A percentile compares a stretch with the other conserved stretches of the same genome.
phyloP scores from a whole-genome alignment of 2,329 filamentous ascomycete species.

The Ilyonectria sp. region DNA sequence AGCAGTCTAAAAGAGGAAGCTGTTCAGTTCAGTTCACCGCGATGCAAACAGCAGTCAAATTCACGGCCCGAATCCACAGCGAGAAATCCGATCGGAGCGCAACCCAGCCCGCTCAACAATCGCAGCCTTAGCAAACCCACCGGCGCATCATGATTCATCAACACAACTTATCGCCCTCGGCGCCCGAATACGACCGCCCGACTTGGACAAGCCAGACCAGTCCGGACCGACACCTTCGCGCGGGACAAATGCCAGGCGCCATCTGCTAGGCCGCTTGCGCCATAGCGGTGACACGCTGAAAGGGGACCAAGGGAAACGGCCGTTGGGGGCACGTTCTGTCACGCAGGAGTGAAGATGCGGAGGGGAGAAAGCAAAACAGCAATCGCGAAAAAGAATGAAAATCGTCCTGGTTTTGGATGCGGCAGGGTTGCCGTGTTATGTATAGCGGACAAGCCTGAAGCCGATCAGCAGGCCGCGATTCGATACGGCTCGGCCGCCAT shows the following conservation, averaged over 20 bases:
- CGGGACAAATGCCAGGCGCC: constrained; percentile 7
- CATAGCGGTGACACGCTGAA: constrained; percentile 9
- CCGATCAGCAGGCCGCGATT: not conserved
- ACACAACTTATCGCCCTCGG: constrained; percentile 10
- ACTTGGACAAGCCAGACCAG: not conserved
- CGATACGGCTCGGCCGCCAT: not conserved
- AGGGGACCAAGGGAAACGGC: not conserved
- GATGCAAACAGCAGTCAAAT: too few species aligned
- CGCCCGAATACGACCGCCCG: constrained; percentile 11
- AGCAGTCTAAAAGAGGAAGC: not conserved
- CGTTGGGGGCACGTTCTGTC: not conserved
- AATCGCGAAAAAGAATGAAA: too few species aligned
- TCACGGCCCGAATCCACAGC: too few species aligned
- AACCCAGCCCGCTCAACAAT: not conserved
- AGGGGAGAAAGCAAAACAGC: too few species aligned
- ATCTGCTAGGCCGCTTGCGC: constrained; percentile 29
- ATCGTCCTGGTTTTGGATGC: too few species aligned
- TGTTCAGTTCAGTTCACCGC: too few species aligned
- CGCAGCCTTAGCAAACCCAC: not conserved
- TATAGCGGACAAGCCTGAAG: not conserved
- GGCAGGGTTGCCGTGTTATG: not conserved
- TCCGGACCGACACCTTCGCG: not conserved
- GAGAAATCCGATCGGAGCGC: too few species aligned
- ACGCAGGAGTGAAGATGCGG: too few species aligned
- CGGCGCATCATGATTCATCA: constrained; percentile 27